These are phyloP conservation scores for Ganoderma lingzhi DNA, from an alignment of 1,284 basidiomycete species.

Conservation along the genomic window DNA sequence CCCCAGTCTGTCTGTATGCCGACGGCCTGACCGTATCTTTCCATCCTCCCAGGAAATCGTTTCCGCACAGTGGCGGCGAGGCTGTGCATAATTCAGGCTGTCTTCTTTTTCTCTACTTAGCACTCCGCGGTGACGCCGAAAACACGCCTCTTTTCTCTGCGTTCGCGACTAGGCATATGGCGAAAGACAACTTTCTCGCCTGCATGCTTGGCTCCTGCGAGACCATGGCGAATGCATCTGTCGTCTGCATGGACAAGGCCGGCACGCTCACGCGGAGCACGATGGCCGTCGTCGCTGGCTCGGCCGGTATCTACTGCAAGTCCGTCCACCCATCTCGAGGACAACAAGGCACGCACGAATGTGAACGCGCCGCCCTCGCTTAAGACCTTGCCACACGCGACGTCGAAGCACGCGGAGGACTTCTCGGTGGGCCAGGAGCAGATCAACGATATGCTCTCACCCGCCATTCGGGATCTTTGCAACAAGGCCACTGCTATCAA, in stretches of 20 bases:
- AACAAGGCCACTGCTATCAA: conserved; percentile 93
- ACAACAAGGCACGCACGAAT: conserved; percentile 81
- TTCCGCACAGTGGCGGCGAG: conserved; percentile 48
- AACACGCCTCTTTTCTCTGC: conserved; percentile 84
- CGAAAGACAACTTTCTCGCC: conserved; percentile 92
- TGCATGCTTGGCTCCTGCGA: conserved; percentile 96
- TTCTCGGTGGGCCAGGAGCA: conserved; percentile 86
- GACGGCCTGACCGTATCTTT: conserved; percentile 13
- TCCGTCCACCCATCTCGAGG: conserved; percentile 85
- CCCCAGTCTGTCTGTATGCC: not conserved
- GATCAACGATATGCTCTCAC: conserved; percentile 72
- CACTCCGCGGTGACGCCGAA: conserved; percentile 83
- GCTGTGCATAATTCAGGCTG: not conserved
- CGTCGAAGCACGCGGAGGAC: conserved; percentile 64
- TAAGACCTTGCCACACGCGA: conserved; percentile 32
- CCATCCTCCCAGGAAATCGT: conserved; percentile 80
- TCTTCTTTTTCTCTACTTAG: conserved; percentile 48
- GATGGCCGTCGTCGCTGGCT: conserved; percentile 97
- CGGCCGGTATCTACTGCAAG: conserved; percentile 92
- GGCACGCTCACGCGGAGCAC: conserved; percentile 93
- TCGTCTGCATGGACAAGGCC: conserved; percentile 97
- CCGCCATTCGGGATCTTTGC: conserved; percentile 73
- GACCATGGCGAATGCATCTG: conserved; percentile 98
- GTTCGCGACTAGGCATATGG: conserved; percentile 98
- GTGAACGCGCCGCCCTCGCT: conserved; percentile 63